These are phyloP conservation scores for Aciculoconidium aculeatum DNA, from an alignment of 805 yeast species.

Conservation along the genomic window DNA sequence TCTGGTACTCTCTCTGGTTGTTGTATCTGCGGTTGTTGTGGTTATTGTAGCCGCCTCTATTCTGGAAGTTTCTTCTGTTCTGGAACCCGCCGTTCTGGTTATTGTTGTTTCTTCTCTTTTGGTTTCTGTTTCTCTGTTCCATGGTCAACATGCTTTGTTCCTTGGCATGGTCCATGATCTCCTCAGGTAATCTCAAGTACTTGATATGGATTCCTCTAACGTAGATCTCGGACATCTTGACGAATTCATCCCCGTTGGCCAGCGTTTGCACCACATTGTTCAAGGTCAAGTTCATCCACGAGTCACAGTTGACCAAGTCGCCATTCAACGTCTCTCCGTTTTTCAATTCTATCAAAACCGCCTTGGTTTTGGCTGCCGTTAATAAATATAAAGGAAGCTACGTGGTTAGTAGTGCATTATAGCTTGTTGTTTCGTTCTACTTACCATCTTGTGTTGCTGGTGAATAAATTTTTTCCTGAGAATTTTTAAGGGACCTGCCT, in stretches of 20 bases:
- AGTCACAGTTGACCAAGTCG: slow-evolving; percentile 75
- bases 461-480: slow-evolving; percentile 6
- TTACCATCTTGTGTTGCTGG: slow-evolving; percentile 7
- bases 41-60: slow-evolving; percentile 22
- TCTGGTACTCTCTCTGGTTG: slow-evolving; percentile 16
- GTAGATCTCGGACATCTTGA: slow-evolving; percentile 67
- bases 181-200: slow-evolving; percentile 69
- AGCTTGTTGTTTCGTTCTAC: slow-evolving; percentile 1
- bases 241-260: slow-evolving; percentile 53
- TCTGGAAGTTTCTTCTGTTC: slow-evolving; percentile 20
- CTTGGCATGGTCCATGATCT: slow-evolving; percentile 68
- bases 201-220: slow-evolving; percentile 83
- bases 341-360: slow-evolving; percentile 83
- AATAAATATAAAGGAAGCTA: slow-evolving; percentile 88
- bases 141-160: slow-evolving; percentile 52
- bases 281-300: slow-evolving; percentile 92
- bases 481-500: too few relatives aligned
- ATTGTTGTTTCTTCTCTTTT: slow-evolving; percentile 27
- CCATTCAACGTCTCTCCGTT: slow-evolving; percentile 90
- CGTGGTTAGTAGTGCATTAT: slow-evolving; percentile 6
- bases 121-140: slow-evolving; percentile 44
- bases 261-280: slow-evolving; percentile 67
- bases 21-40: slow-evolving; percentile 20
- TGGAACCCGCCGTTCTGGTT: slow-evolving; percentile 7
- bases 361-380: slow-evolving; percentile 86